Evolutionary conservation across 768 basidiomycete species (phyloP), one percentile per base, ranked within the genome.

Genomic region (Baorangia bicolor): DNA sequence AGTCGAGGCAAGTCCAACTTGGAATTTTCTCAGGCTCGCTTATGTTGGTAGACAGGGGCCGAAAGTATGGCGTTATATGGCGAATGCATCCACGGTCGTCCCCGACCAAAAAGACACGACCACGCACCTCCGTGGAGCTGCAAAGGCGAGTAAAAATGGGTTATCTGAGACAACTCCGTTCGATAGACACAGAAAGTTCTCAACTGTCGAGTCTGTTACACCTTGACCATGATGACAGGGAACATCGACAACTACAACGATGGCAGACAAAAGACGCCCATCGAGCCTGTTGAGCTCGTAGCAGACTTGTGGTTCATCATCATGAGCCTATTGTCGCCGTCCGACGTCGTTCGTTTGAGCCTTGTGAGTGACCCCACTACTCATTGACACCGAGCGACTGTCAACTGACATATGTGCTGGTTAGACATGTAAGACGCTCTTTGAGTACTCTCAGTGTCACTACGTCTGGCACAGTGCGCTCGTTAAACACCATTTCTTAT

Each of bases 301-400:
- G 65, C 64, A 14, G 69, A 70, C 28, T 30, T 70, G 41, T 70
- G 69, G 69, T 57, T 70, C 35, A 56, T 68, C 37, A 61, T 70
- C 44, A 72, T 71, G 69, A 25, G 56, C 45, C 51, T 68, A 11
- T 40, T 71, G 28, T 64, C 70, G 21, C 62, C 70, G 0, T 47
- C 59, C 4, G 70, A 70, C 30, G 31, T 70, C 38, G 50, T 66
- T 23, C 58, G 47, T 25, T 50, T 72, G 51, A 60, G 68, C 43
- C 64, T 51, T 20, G 68, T 72, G 40, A 72, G 70, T 65, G 5
- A 9, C 2, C 3, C 7, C 5, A 11, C 6, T 20, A 12, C 12
- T 7, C 5, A 14, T 27, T 16, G 27, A 18, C 27, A 0, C 2
- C 0, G 21, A 33, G 6, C 12, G 5, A 45, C 35, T 60, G 21